Evolutionary conservation across 139 green algal genomes (phyloP).

Genomic region (Pseudopediastrum boryanum): DNA sequence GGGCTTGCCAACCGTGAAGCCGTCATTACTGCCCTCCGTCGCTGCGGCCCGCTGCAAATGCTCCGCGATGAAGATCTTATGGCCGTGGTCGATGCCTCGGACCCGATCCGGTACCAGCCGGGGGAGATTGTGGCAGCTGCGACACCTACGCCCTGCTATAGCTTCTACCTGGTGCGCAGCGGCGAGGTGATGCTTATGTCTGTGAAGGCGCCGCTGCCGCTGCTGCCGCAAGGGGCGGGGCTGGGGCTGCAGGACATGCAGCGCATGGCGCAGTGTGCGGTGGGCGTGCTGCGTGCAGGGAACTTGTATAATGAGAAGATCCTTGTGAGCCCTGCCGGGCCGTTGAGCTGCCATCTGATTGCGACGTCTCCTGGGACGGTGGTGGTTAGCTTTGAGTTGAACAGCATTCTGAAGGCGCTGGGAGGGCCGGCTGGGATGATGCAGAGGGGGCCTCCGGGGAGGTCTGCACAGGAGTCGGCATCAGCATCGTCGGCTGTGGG

Average conservation of each 20-base stretch:
- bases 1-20: conserved; percentile 45
- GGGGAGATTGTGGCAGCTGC: conserved; percentile 53
- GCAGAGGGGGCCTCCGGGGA: background rate
- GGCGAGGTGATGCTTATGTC: conserved; percentile 57
- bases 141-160: conserved; percentile 34
- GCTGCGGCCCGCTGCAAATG: conserved; percentile 44
- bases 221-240: background rate
- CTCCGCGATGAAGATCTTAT: conserved; percentile 26
- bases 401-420: conserved; percentile 9
- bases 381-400: conserved; percentile 34
- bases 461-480: background rate
- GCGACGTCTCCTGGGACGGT: conserved; percentile 33
- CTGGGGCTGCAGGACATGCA: background rate
- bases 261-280: conserved; percentile 9
- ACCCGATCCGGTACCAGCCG: conserved; percentile 24
- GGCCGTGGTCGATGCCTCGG: conserved; percentile 22
- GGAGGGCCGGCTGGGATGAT: background rate
- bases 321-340: conserved; percentile 31
- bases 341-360: conserved; percentile 48
- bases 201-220: conserved; percentile 36
- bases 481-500: background rate
- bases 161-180: conserved; percentile 54
- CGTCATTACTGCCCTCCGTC: conserved; percentile 49
- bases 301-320: conserved; percentile 56
- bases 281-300: conserved; percentile 39